Conservation (phyloP, 768 basidiomycete species). For the Vishniacozyma victoriae region DNA sequence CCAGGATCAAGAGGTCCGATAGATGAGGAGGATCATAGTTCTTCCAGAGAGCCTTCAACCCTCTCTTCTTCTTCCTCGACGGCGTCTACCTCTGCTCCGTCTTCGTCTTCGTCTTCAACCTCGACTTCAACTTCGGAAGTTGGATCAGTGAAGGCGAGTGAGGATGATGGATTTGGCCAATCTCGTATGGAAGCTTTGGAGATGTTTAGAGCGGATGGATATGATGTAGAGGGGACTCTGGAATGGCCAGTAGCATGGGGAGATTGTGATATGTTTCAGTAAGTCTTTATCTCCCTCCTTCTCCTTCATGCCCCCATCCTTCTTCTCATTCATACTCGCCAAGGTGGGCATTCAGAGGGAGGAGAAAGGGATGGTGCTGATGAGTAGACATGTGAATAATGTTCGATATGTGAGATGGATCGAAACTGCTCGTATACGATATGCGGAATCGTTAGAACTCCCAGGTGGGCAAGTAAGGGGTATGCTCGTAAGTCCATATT, state of each 20-base stretch:
- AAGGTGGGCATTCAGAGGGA: not conserved
- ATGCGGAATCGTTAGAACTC: conserved; percentile 21
- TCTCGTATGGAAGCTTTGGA: conserved; percentile 3
- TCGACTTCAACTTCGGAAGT: not conserved
- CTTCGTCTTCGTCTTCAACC: not conserved
- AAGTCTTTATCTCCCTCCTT: no score
- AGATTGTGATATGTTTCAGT: conserved; percentile 39
- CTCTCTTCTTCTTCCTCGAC: not conserved
- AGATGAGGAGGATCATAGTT: conserved; percentile 31
- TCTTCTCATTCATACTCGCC: not conserved
- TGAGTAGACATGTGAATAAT: conserved; percentile 38
- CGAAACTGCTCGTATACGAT: conserved; percentile 34
- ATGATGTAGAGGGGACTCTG: conserved; percentile 17
- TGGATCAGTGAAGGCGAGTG: conserved; percentile 1
- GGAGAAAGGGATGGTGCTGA: not conserved
- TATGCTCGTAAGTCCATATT: conserved; percentile 20
- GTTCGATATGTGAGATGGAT: conserved; percentile 34
- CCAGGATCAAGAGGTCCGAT: conserved; percentile 29
- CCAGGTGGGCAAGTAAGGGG: conserved; percentile 13
- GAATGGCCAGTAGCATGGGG: conserved; percentile 42
- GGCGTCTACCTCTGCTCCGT: not conserved
- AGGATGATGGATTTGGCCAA: not conserved
- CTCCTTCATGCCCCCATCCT: no score
- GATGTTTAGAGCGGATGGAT: conserved; percentile 25
- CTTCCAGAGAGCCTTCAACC: conserved; percentile 4